Conservation (phyloP, 2,329 filamentous ascomycete genomes). For the Penicillium janthinellum region DNA sequence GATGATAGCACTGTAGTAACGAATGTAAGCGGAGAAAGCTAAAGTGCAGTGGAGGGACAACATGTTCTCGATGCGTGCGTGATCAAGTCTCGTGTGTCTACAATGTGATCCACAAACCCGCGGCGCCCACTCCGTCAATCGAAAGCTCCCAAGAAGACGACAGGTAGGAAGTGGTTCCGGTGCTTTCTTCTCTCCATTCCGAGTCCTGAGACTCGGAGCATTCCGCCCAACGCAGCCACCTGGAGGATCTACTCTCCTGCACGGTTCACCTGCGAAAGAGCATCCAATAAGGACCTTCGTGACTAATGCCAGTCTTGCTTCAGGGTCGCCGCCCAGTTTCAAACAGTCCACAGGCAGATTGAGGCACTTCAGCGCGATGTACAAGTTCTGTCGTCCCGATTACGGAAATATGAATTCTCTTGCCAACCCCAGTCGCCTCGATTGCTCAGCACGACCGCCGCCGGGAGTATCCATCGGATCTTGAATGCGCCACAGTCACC, state of each 20-base stretch:
- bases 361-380: slow-evolving; percentile 33
- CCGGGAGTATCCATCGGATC: slow-evolving; percentile 28
- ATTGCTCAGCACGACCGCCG: slow-evolving; percentile 13
- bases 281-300: neutral
- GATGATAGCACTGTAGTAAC: slow-evolving; percentile 52
- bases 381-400: slow-evolving; percentile 30
- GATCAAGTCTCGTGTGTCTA: slow-evolving; percentile 68
- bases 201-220: neutral
- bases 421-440: slow-evolving; percentile 10
- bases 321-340: slow-evolving; percentile 24
- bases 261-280: neutral
- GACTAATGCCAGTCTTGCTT: neutral
- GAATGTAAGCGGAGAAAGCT: slow-evolving; percentile 76
- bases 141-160: slow-evolving; percentile 21
- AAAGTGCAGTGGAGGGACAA: slow-evolving; percentile 71
- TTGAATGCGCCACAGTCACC: slow-evolving; percentile 37
- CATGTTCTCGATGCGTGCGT: slow-evolving; percentile 63
- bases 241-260: neutral
- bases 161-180: slow-evolving; percentile 3
- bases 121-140: neutral
- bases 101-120: slow-evolving; percentile 53
- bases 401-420: slow-evolving; percentile 30
- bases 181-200: neutral
- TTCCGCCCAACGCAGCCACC: neutral
- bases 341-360: slow-evolving; percentile 31